Conservation (phyloP, 257 asterid species). For the Solanum pimpinellifolium region DNA sequence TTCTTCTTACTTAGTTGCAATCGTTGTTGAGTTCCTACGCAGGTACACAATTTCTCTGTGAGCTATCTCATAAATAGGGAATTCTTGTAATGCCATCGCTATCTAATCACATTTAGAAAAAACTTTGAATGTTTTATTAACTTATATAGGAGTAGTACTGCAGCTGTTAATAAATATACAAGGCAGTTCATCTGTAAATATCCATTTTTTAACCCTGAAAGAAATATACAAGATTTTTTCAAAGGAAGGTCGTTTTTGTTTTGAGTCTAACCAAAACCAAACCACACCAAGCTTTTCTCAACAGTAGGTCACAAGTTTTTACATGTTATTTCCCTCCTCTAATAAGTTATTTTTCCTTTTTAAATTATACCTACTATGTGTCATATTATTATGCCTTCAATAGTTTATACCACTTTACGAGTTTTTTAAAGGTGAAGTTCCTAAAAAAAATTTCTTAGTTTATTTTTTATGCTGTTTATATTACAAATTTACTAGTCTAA, state of each 20-base stretch:
- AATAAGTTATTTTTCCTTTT: neutral
- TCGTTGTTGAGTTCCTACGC: conserved; percentile 77
- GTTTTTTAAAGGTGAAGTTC: neutral
- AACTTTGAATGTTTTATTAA: neutral
- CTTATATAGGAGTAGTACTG: neutral
- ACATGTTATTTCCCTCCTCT: neutral
- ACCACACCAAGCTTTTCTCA: neutral
- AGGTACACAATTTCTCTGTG: conserved; percentile 33
- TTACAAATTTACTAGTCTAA: neutral
- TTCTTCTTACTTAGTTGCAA: conserved; percentile 68
- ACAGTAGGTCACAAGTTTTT: neutral
- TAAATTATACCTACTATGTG: neutral
- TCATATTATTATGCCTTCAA: neutral
- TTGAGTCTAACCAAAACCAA: neutral
- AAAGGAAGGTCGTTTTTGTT: neutral
- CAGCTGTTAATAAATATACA: neutral
- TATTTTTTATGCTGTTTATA: neutral
- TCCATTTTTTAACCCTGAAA: neutral
- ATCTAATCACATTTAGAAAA: neutral
- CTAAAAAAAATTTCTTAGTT: neutral
- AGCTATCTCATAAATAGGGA: neutral
- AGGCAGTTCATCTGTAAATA: neutral
- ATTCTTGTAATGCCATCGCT: neutral
- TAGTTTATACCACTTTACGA: neutral
- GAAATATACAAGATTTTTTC: neutral